A percentile compares a stretch with the other conserved stretches of the same genome.
phyloP scores from a whole-genome alignment of 768 basidiomycete genomes.

The Tulasnella sp. region DNA sequence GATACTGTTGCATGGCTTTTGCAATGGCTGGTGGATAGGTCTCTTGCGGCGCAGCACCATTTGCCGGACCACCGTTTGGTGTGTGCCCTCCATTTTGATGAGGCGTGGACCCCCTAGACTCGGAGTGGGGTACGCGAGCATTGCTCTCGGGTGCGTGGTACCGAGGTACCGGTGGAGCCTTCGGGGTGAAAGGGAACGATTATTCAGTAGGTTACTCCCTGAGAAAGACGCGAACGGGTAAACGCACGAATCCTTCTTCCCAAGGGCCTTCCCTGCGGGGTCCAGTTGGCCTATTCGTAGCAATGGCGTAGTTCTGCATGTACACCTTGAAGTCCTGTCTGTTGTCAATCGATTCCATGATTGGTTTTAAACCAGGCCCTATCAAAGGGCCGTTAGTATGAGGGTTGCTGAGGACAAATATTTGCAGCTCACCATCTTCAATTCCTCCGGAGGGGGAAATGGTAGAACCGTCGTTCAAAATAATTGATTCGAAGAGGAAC shows the following conservation, averaged over 20 bases:
- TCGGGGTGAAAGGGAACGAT: neutral
- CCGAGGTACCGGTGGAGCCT: slow-evolving; percentile 54
- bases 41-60: slow-evolving; percentile 3
- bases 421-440: slow-evolving; percentile 56
- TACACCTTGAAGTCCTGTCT: slow-evolving; percentile 91
- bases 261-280: slow-evolving; percentile 83
- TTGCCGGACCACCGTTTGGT: slow-evolving; percentile 6
- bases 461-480: slow-evolving; percentile 83
- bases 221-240: neutral
- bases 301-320: slow-evolving; percentile 97
- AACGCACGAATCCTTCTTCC: slow-evolving; percentile 89
- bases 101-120: slow-evolving; percentile 36
- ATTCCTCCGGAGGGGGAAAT: slow-evolving; percentile 56
- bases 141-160: slow-evolving; percentile 45
- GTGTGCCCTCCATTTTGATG: slow-evolving; percentile 31
- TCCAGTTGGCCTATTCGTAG: slow-evolving; percentile 60
- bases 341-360: slow-evolving; percentile 90
- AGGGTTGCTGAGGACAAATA: neutral
- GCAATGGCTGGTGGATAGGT: slow-evolving; percentile 10
- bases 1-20: slow-evolving; percentile 21
- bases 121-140: slow-evolving; percentile 35
- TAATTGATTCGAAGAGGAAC: slow-evolving; percentile 86
- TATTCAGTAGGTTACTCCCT: neutral
- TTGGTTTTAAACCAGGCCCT: slow-evolving; percentile 75
- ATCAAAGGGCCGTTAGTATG: slow-evolving; percentile 27